Evolutionary conservation across 2,329 filamentous ascomycete genomes (phyloP), one percentile per base, ranked within the genome.

Genomic region (Thermothelomyces thermophilus): DNA sequence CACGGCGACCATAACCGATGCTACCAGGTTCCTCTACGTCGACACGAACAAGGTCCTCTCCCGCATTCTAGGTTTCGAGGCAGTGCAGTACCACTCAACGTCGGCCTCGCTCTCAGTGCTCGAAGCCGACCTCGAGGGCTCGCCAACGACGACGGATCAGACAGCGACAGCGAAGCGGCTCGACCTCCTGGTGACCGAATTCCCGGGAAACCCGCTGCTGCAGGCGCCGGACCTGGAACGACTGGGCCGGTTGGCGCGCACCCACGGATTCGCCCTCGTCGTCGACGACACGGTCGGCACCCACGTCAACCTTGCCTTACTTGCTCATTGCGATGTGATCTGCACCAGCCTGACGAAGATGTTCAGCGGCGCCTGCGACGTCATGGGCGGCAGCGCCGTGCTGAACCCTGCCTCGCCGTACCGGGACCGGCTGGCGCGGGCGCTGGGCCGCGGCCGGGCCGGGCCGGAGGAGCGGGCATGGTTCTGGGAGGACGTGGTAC

Each of bases 301-400:
- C 1, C 41, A 35, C 22, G 48, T 46, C 19, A 51, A 52, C 13
- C 35, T 59, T 14, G n/a, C 16, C 19, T 17, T 59, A 14, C 37
- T 59, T 2, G 1, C n/a, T 0, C 5, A 33, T 1, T 58, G 56
- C 26, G 54, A 59, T 16, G 46, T 54, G 0, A 22, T 58, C 14
- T 57, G 54, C 41, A 59, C 57, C 1, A 59, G 57, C 43, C 37
- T 60, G 41, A 55, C 56, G 14, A 60, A 60, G 40, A 56, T 60
- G 54, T 58, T 57, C 13, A 55, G 54, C 28, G 58, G 58, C 7
- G 36, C 9, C n/a, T 59, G 54, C 26, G 53, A 60, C 19, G 58
- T 57, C 19, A 58, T 60, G 58, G 58, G 58, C 14, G 58, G 58
- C 1, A 50, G 44, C 0, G 37, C 40, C 5, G 24, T 26, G 2